Evolutionary conservation across 2,329 filamentous ascomycete species (phyloP).

Genomic region (Cladosporium sp.): DNA sequence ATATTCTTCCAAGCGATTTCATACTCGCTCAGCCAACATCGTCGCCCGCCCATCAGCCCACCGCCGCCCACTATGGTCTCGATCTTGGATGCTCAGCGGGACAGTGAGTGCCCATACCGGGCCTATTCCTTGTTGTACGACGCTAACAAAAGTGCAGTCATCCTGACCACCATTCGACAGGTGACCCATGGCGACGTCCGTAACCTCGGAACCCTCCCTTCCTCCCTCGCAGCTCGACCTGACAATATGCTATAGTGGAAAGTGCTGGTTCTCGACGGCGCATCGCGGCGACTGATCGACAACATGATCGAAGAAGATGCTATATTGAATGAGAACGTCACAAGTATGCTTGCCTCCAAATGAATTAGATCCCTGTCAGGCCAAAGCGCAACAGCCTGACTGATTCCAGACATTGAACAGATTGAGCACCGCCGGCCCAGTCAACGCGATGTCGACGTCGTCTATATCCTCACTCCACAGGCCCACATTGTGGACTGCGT

Average conservation of each 20-base stretch:
- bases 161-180: conserved; percentile 71
- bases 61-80: conserved; percentile 67
- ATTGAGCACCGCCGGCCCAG: conserved; percentile 82
- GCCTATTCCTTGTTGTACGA: neutral
- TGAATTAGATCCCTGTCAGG: conserved; percentile 1
- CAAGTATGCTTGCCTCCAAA: conserved; percentile 61
- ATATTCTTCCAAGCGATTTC: neutral
- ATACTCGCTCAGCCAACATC: conserved; percentile 1
- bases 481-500: conserved; percentile 90
- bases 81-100: conserved; percentile 79
- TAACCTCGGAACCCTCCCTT: neutral
- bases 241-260: conserved; percentile 71
- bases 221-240: conserved; percentile 23
- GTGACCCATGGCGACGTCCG: conserved; percentile 71
- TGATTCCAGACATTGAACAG: conserved; percentile 76
- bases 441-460: conserved; percentile 89
- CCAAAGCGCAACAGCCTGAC: conserved; percentile 31
- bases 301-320: conserved; percentile 94
- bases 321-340: conserved; percentile 93
- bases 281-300: conserved; percentile 80
- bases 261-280: conserved; percentile 85
- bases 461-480: conserved; percentile 86
- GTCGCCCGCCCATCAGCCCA: neutral
- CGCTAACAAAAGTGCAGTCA: conserved; percentile 53
- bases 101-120: conserved; percentile 53